Evolutionary conservation across 1,284 basidiomycete species (phyloP), one percentile per base, ranked within the genome.

Genomic region (Boletellus dicymbophilus): DNA sequence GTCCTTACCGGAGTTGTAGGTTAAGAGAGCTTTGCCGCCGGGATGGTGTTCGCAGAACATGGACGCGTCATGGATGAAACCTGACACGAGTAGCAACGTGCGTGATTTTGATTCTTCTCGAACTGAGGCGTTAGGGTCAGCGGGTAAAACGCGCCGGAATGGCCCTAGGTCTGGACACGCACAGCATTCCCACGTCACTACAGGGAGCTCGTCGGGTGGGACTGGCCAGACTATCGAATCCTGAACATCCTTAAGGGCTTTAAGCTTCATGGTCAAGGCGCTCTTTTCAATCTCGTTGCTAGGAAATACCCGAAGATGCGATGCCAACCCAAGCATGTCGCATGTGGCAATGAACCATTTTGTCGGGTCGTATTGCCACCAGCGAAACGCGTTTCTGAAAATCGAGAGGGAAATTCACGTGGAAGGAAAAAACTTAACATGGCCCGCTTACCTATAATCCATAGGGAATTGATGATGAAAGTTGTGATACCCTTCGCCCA

Each of bases 401-500:
- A 41, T 40, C 37, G 33, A 27, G 8, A 34, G 28, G 37, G 37
- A 34, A 6, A 33, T 28, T 38, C 31, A 46, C 44, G 45, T 56
- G 38, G 54, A 49, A 25, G 20, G 41, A 37, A 18, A 36, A 31
- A 16, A 13, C 13, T 23, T 26, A 45, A 34, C 31, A 12, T 49
- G 13, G 22, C 8, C 20, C 15, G 31, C 46, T 47, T 48, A 66
- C 66, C 71, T 61, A 42, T 73, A 74, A 48, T 74, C 70, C 71
- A 72, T 88, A 20, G 90, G 90, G 74, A 92, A 93, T 60, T 91
- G 88, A 61, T 89, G 90, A 68, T 93, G 90, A 71, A 95, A 95
- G 69, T 95, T 95, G 72, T 95, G 93, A 71, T 95, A 95, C 11
- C 93, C 93, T 74, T 95, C 93, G 15, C 93, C 93, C 75, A 94